Percentiles rank a stretch among this genome's conserved stretches.
Evolutionary conservation across 192 early-diverging fungal genomes (phyloP).

Genomic region (Anaeromyces robustus): DNA sequence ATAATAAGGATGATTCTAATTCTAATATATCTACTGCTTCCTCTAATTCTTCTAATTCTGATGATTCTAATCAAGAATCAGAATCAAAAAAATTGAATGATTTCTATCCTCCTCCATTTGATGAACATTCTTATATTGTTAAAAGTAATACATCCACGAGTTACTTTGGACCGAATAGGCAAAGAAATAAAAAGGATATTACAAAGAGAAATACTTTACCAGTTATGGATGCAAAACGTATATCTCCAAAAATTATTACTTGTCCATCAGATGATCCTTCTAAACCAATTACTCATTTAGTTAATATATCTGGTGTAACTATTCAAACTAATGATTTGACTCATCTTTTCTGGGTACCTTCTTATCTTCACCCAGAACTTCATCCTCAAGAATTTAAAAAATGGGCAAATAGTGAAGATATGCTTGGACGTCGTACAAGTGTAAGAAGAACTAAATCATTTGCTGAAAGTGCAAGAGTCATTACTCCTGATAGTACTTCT

Average conservation of each 20-base stretch:
- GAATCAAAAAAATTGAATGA: too few relatives aligned
- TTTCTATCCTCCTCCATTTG: too few relatives aligned
- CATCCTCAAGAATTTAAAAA: not conserved
- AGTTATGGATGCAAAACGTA: not conserved
- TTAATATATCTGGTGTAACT: not conserved
- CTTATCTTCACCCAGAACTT: not conserved
- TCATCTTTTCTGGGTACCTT: not conserved
- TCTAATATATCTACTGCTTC: too few relatives aligned
- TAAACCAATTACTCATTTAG: not conserved
- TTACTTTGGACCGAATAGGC: too few relatives aligned
- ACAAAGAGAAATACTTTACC: not conserved
- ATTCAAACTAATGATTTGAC: not conserved
- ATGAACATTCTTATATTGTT: too few relatives aligned
- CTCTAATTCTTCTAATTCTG: too few relatives aligned
- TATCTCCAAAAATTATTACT: not conserved
- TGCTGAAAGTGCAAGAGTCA: not conserved
- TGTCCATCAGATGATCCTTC: not conserved
- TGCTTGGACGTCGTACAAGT: not conserved
- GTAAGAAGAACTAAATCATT: not conserved
- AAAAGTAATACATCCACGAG: not conserved
- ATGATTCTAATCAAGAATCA: too few relatives aligned
- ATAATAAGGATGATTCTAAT: too few relatives aligned
- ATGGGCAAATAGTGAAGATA: not conserved
- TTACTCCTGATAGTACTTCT: not conserved
- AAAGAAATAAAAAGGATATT: not conserved